phyloP scores from a whole-genome alignment of 371 early-diverging fungal species.

The Apophysomyces variabilis region DNA sequence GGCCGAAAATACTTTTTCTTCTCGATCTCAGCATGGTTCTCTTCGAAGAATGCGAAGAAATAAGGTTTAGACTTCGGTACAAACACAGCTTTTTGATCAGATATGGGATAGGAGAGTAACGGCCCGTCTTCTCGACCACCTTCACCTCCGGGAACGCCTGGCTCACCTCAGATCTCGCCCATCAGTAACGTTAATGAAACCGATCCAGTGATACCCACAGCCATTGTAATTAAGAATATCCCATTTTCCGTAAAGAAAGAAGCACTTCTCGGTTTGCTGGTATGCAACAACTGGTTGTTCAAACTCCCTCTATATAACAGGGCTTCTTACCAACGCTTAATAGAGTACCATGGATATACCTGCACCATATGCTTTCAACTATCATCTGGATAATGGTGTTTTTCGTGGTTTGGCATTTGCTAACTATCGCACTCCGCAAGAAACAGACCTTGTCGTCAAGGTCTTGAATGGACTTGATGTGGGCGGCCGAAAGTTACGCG shows the following conservation, averaged over 20 bases:
- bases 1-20: constrained; percentile 22
- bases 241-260: constrained; percentile 81
- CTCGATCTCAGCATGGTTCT: constrained; percentile 32
- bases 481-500: constrained; percentile 76
- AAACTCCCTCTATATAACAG: background rate
- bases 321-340: constrained; percentile 2
- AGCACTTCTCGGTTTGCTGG: constrained; percentile 69
- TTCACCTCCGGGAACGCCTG: constrained; percentile 11
- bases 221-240: constrained; percentile 86
- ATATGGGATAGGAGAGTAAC: constrained; percentile 5
- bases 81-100: background rate
- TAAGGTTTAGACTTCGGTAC: constrained; percentile 11
- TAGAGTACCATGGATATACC: constrained; percentile 68
- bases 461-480: constrained; percentile 72
- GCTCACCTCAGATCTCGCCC: constrained; percentile 25
- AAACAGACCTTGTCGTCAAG: constrained; percentile 71
- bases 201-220: constrained; percentile 64
- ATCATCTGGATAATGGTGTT: constrained; percentile 79
- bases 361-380: constrained; percentile 80
- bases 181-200: constrained; percentile 19
- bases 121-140: constrained; percentile 33
- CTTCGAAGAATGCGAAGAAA: constrained; percentile 25
- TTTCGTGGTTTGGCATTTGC: constrained; percentile 87
- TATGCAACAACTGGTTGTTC: constrained; percentile 24
- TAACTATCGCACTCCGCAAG: constrained; percentile 78